phyloP scores from a whole-genome alignment of 208 protist species.

The Entamoeba histolytica region DNA sequence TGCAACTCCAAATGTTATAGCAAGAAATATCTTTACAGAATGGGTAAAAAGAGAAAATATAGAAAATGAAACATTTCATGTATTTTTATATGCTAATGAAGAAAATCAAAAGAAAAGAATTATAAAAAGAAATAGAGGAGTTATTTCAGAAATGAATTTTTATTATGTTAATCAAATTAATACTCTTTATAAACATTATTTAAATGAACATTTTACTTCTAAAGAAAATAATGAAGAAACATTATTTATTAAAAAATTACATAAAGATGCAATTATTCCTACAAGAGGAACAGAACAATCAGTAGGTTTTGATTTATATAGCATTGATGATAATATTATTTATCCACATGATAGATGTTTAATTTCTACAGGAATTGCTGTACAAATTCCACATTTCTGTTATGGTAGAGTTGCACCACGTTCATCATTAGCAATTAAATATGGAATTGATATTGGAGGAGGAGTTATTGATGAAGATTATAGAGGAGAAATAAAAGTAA shows the following conservation, averaged over 20 bases:
- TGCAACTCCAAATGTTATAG: no score
- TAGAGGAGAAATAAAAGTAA: slow-evolving; percentile 7
- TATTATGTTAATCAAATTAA: no score
- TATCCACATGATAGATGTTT: not conserved
- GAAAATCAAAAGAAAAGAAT: no score
- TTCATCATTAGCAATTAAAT: not conserved
- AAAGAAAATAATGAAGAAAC: no score
- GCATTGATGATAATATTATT: not conserved
- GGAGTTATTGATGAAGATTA: slow-evolving; percentile 13
- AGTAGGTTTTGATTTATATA: not conserved
- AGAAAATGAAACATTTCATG: no score
- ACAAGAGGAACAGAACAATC: not conserved
- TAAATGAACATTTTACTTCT: no score
- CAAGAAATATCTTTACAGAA: no score
- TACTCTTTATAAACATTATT: no score
- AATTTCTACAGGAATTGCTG: not conserved
- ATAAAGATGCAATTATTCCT: not conserved
- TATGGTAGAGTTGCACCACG: slow-evolving; percentile 4
- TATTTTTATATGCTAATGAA: no score
- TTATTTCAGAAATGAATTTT: no score
- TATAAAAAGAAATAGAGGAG: no score
- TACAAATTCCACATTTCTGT: not conserved
- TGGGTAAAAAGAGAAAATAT: no score
- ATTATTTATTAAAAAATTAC: not conserved
- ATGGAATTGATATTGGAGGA: not conserved